Base-by-base conservation (phyloP, 768 basidiomycete genomes). In the Leccinum incarnatum region DNA sequence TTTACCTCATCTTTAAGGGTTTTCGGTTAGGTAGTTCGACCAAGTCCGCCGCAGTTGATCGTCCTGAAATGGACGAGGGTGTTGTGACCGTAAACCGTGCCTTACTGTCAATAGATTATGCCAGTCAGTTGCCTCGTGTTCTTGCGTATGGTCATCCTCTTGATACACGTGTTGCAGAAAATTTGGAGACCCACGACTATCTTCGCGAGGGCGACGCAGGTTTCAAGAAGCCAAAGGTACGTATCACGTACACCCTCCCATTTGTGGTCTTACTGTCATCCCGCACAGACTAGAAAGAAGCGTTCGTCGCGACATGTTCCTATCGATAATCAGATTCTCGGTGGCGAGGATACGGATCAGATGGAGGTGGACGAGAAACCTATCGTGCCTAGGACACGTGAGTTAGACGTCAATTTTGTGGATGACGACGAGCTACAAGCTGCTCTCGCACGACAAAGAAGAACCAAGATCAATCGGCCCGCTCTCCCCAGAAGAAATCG, bases 391-490 rank as follows among this genome's bases (percentile, higher is more conserved):
- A 80, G 87, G 64, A 78, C 79, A 63, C 81, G 89, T 66, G 85
- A 94, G 70, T 79, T 93, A 54, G 86, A 95, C 70, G 79, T 81
- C 66, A 96, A 96, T 75, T 93, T 97, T 74, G 89, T 98, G 62
- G 97, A 98, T 75, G 97, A 99, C 73, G 97, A 99, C 73, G 97
- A 99, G 68, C 83, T 99, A 46, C 95, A 98, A 79, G 91, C 91
- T 45, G 93, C 91, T 27, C 79, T 98, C 58, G 88, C 96, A 36
- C 85, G 92, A 10, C 86, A 92, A 58, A 82, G 97, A 58, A 84
- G 89, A 67, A 88, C 89, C 51, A 92, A 91, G 65, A 78, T 93
- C 4, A 85, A 83, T 68, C 93, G 90, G 70, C 64, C 80, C 21
- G 66, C 55, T 88, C 14, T 82, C 87, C 4, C 88, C 93, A 0